A percentile compares a stretch with the other conserved stretches of the same genome.
Conservation (phyloP, 2,329 filamentous ascomycete species). For the Stylonectria norvegica region DNA sequence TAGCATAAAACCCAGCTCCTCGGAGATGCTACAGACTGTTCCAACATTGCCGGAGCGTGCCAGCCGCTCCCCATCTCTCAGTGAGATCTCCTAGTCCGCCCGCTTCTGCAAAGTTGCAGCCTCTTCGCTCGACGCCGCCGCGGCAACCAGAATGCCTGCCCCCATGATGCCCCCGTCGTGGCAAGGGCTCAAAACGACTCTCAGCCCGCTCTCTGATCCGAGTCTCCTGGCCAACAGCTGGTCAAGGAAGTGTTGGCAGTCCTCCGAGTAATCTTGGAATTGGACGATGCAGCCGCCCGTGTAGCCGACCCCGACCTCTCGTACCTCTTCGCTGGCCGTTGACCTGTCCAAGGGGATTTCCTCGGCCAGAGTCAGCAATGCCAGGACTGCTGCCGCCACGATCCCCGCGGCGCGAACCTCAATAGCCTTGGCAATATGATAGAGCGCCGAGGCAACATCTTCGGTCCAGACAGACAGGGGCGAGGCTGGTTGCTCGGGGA, state of each 20-base stretch:
- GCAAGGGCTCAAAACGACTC: slow-evolving; percentile 52
- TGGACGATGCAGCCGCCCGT: slow-evolving; percentile 78
- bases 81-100: slow-evolving; percentile 8
- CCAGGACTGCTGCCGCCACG: slow-evolving; percentile 68
- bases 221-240: slow-evolving; percentile 38
- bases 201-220: slow-evolving; percentile 32
- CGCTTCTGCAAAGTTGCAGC: slow-evolving; percentile 31
- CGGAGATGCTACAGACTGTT: too few relatives aligned
- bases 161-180: slow-evolving; percentile 61
- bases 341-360: slow-evolving; percentile 51
- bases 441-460: slow-evolving; percentile 56
- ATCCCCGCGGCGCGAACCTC: slow-evolving; percentile 70
- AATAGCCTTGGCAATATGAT: slow-evolving; percentile 66
- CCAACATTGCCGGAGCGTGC: slow-evolving; percentile 20
- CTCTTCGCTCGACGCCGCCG: slow-evolving; percentile 37
- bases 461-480: slow-evolving; percentile 60
- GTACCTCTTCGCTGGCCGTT: slow-evolving; percentile 14
- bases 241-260: slow-evolving; percentile 68
- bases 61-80: slow-evolving; percentile 14
- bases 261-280: slow-evolving; percentile 68
- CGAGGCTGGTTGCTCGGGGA: slow-evolving; percentile 45
- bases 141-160: slow-evolving; percentile 58
- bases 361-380: slow-evolving; percentile 63
- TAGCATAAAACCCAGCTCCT: too few relatives aligned
- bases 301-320: slow-evolving; percentile 71